Evolutionary conservation across 1,284 basidiomycete genomes (phyloP), one percentile per base, ranked within the genome.

Genomic region (Ceratobasidium sp.): DNA sequence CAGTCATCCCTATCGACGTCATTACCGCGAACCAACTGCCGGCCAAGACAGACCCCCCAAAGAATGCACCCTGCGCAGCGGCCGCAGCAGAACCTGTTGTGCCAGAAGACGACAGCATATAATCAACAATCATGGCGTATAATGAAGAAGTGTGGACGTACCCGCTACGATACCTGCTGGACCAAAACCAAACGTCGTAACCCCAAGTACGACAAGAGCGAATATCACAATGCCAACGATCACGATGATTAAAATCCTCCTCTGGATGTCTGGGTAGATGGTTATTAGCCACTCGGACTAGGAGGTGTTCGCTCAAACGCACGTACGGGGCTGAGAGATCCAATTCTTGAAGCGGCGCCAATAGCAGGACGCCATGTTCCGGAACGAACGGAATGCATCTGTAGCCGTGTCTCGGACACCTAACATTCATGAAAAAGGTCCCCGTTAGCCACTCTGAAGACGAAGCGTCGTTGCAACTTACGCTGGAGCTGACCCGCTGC

Each of bases 91-190:
- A 62, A 39, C 59, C 59, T 59, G 56, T 43, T 13, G 1, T 43
- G 7, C 11, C 9, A 16, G 41, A 43, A 43, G 9, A n/a, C n/a
- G n/a, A n/a, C 7, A 43, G 41, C 31, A n/a, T n/a, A 34, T 14
- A 34, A 11, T 41, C 37, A 27, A 39, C 7, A 1, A 43, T 6
- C 19, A 62, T 43, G 4, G 14, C 11, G 2, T 43, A 22, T 9
- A 1, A 22, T 16, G 22, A 22, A 39, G 8, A 19, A 22, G n/a
- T 39, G 37, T 14, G 2, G 34, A 41, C 39, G 5, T 62, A 43
- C 59, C 59, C 41, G 59, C 59, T n/a, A 31, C 59, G 37, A 62
- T 24, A 6, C 59, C 59, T n/a, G 59, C 59, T 1, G 59, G 34
- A 22, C 59, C 51, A 53, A 53, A 53, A 2, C 51, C 51, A n/a